Percentiles rank a stretch among this genome's conserved stretches.
Evolutionary conservation across 495 filamentous ascomycete genomes (phyloP).

Genomic region (Hypomontagnella submonticulosa): DNA sequence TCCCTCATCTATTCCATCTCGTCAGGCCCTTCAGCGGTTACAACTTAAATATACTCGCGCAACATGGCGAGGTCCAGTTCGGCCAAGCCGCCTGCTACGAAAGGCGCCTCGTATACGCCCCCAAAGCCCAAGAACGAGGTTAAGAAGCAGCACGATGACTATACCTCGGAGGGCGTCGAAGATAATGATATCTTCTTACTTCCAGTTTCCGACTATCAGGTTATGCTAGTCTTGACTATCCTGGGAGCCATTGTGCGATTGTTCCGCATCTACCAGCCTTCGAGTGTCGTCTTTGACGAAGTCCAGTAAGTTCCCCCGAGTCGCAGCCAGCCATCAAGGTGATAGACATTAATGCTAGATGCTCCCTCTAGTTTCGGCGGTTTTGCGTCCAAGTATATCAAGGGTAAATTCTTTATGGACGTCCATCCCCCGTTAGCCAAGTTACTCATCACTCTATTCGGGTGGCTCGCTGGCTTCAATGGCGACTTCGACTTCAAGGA

Average conservation of each 20-base stretch:
- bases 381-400: slow-evolving; percentile 98
- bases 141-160: slow-evolving; percentile 60
- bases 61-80: slow-evolving; percentile 56
- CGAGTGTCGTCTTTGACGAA: slow-evolving; percentile 98
- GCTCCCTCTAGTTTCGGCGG: slow-evolving; percentile 81
- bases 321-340: slow-evolving; percentile 23
- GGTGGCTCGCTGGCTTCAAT: slow-evolving; percentile 94
- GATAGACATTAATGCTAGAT: slow-evolving; percentile 22
- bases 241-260: slow-evolving; percentile 83
- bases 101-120: slow-evolving; percentile 36
- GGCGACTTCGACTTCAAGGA: slow-evolving; percentile 99
- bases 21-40: slow-evolving; percentile 9
- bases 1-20: slow-evolving; percentile 14
- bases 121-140: slow-evolving; percentile 49
- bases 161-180: slow-evolving; percentile 71
- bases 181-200: slow-evolving; percentile 81
- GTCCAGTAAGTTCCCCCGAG: slow-evolving; percentile 76
- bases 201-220: slow-evolving; percentile 81
- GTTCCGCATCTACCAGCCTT: slow-evolving; percentile 95
- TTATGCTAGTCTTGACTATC: slow-evolving; percentile 76
- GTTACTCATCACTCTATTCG: slow-evolving; percentile 91
- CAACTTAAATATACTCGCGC: slow-evolving; percentile 5
- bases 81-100: slow-evolving; percentile 54
- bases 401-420: slow-evolving; percentile 99
- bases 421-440: slow-evolving; percentile 98